A percentile compares a stretch with the other conserved stretches of the same genome.
phyloP scores from a whole-genome alignment of 129 eudicot genomes.

The Tanacetum coccineum region DNA sequence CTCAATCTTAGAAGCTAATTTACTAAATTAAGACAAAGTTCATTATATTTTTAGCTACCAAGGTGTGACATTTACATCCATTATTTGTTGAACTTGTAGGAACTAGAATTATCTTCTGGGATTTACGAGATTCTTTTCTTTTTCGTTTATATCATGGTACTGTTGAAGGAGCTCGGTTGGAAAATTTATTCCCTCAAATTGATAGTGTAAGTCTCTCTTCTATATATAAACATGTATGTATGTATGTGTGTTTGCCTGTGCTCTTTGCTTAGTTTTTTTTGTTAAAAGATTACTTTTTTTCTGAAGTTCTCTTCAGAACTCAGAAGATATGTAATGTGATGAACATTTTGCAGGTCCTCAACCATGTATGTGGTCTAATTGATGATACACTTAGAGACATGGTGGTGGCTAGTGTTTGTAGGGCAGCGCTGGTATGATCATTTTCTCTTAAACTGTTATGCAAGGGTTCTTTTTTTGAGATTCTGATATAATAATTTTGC shows the following conservation, averaged over 20 bases:
- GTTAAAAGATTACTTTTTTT: not conserved
- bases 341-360: constrained; percentile 54
- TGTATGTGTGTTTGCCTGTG: not conserved
- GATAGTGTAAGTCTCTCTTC: constrained; percentile 51
- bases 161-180: constrained; percentile 78
- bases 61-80: not conserved
- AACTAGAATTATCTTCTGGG: constrained; percentile 80
- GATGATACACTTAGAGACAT: constrained; percentile 74
- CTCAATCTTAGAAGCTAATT: too few relatives aligned
- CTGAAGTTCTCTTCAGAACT: not conserved
- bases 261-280: too few relatives aligned
- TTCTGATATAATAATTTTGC: constrained; percentile 10
- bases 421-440: constrained; percentile 66
- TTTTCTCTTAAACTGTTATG: not conserved
- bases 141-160: constrained; percentile 68
- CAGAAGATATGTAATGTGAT: constrained; percentile 2
- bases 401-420: constrained; percentile 81
- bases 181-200: constrained; percentile 61
- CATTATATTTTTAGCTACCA: not conserved
- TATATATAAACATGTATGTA: not conserved
- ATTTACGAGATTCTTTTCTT: constrained; percentile 72
- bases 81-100: constrained; percentile 45
- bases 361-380: constrained; percentile 57
- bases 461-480: not conserved
- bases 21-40: too few relatives aligned